Evolutionary conservation across 129 eudicot genomes (phyloP).

Genomic region (Tagetes patula): DNA sequence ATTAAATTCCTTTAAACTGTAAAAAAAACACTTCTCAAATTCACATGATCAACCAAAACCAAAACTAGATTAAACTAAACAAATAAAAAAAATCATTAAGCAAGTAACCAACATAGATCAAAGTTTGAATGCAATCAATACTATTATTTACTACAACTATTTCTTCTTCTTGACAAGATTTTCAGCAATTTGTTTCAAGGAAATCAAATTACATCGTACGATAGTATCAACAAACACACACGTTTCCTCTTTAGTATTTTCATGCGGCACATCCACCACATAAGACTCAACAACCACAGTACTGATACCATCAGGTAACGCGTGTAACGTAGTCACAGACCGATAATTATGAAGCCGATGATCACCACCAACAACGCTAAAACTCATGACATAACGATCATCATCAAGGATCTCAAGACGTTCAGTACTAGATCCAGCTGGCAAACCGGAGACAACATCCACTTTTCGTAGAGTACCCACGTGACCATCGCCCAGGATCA

Average conservation of each 20-base stretch:
- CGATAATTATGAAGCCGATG: slow-evolving; percentile 77
- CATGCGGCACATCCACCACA: slow-evolving; percentile 80
- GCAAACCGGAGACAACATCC: slow-evolving; percentile 73
- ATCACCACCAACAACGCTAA: slow-evolving; percentile 78
- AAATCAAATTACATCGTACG: slow-evolving; percentile 71
- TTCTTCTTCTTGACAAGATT: slow-evolving; percentile 35
- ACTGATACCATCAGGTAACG: slow-evolving; percentile 26
- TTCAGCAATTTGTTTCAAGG: slow-evolving; percentile 70
- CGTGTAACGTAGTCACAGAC: slow-evolving; percentile 72
- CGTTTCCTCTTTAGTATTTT: slow-evolving; percentile 82
- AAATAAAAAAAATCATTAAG: not conserved
- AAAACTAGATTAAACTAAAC: not conserved
- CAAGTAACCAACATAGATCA: not conserved
- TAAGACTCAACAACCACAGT: slow-evolving; percentile 88
- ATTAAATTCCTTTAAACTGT: too few species aligned
- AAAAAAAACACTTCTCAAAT: not conserved
- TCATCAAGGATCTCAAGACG: slow-evolving; percentile 80
- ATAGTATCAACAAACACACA: slow-evolving; percentile 76
- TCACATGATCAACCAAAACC: not conserved
- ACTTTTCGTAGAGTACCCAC: slow-evolving; percentile 79
- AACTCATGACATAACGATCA: slow-evolving; percentile 66
- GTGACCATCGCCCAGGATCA: slow-evolving; percentile 69
- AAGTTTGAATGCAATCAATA: not conserved
- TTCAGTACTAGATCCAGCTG: slow-evolving; percentile 80
- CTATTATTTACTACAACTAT: not conserved